Evolutionary conservation across 768 basidiomycete genomes (phyloP), one percentile per base, ranked within the genome.

Genomic region (Mycena galericulata): DNA sequence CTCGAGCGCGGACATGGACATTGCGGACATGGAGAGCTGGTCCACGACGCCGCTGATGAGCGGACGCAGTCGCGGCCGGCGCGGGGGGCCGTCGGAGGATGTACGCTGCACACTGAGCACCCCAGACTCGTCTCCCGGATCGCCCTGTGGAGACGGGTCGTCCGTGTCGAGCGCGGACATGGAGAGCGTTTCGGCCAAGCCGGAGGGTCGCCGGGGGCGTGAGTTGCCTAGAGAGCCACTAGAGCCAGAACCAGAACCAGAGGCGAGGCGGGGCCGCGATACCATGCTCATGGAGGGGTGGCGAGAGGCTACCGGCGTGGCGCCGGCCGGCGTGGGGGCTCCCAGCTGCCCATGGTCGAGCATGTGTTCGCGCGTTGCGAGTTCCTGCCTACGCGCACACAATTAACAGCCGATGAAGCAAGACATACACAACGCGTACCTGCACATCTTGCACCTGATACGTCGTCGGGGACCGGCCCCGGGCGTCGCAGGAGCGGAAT

Each of bases 301-400:
- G 71, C 86, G 82, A 1, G 89, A 89, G 10, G 72, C 40, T 15
- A 80, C 85, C 17, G 88, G 88, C 0, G 89, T 84, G 6, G 80
- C 71, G 6, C 78, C 65, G 8, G 86, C 83, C 5, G 90, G 91
- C 0, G 91, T 92, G 2, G 89, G 83, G 12, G 91, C 88, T 3
- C 90, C 91, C 5, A 93, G 80, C 73, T 94, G 92, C 6, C 91
- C 92, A 73, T 97, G 95, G 77, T 96, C 93, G 51, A 96, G 87
- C 93, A 98, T 95, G 76, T 98, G 94, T 75, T 96, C 95, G n/a
- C 93, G 85, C 0, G 93, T 88, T 1, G 96, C 96, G 17, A 98
- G 85, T 73, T 95, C 94, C 66, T 91, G 90, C 74, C 95, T 92
- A 59, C 9, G 8, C 20, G 2, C 29, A 2, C 29, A 20, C n/a